Percentiles rank a stretch among this genome's conserved stretches.
Evolutionary conservation across 2,329 filamentous ascomycete species (phyloP).

Genomic region (Neofusicoccum kwambonambiense): DNA sequence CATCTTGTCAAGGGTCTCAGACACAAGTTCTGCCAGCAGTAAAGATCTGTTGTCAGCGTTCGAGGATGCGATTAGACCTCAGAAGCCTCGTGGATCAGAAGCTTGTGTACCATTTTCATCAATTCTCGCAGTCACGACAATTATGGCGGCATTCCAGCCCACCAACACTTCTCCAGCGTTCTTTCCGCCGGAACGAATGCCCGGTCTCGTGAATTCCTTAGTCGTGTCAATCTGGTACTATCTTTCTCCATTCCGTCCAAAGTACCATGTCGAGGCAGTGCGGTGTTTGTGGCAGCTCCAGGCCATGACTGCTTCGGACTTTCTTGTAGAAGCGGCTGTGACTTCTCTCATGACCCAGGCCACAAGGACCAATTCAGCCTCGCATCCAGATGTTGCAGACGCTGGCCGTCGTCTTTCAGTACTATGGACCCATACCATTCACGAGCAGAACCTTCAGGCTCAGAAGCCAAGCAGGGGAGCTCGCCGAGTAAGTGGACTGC

Average conservation of each 20-base stretch:
- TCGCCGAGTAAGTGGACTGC: slow-evolving; percentile 28
- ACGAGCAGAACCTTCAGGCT: slow-evolving; percentile 36
- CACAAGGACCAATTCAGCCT: slow-evolving; percentile 10
- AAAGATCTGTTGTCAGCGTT: slow-evolving; percentile 28
- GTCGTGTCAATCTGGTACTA: slow-evolving; percentile 75
- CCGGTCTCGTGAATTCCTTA: slow-evolving; percentile 64
- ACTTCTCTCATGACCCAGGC: slow-evolving; percentile 58
- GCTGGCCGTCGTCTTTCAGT: slow-evolving; percentile 69
- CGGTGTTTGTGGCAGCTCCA: slow-evolving; percentile 85
- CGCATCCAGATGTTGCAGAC: slow-evolving; percentile 54
- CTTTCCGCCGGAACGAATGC: slow-evolving; percentile 49
- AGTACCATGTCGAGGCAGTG: slow-evolving; percentile 92
- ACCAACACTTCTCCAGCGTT: slow-evolving; percentile 27
- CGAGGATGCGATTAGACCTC: slow-evolving; percentile 15
- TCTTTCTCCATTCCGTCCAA: slow-evolving; percentile 77
- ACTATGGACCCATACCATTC: slow-evolving; percentile 74
- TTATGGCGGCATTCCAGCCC: slow-evolving; percentile 35
- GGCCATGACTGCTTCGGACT: slow-evolving; percentile 63
- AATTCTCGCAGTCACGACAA: slow-evolving; percentile 32
- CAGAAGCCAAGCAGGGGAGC: slow-evolving; percentile 32
- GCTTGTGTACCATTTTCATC: slow-evolving; percentile 27
- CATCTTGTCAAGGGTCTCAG: slow-evolving; percentile 32
- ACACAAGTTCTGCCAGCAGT: slow-evolving; percentile 28
- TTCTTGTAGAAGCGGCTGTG: slow-evolving; percentile 78
- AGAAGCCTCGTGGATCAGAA: neutral